Evolutionary conservation across 495 filamentous ascomycete genomes (phyloP), one percentile per base, ranked within the genome.

Genomic region (Hypoxylon cercidicola): DNA sequence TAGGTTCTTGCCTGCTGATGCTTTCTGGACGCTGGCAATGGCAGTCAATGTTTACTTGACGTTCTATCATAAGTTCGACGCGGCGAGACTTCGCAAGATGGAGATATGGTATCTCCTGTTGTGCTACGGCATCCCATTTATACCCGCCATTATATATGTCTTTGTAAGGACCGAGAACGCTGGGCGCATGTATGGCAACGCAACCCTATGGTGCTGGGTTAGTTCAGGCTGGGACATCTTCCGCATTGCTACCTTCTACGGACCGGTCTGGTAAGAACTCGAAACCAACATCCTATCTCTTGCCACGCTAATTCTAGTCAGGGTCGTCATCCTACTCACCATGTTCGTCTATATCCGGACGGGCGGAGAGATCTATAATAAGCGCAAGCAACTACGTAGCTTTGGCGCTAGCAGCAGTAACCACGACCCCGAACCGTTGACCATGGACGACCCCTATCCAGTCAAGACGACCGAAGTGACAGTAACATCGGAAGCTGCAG

Each of bases 121-220:
- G 57, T 93, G 90, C 76, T 96, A 95, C 59, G 93, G 92, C 0
- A 55, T 91, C 2, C 91, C 93, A 0, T 85, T 92, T 40, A 76
- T 93, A 21, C 87, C 90, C 2, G 85, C 91, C 3, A 71, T 94
- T 32, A 73, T 79, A 6, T 95, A 87, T 71, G 76, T 92, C 47
- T 90, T 92, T 56, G 74, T 92, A 12, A 78, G 81, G 23, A 79
- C 78, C 1, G 50, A 75, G 16, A 56, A 62, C 1, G 79, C 75
- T 19, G 83, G 84, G 2, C 79, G 76, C 7, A 82, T 93, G 30
- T 95, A 95, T 71, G 93, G 93, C 8, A 84, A 88, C 62, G 93
- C 93, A 19, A 84, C 85, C 48, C 76, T 96, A 20, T 97, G 93
- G 93, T 97, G 93, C 71, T 97, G 93, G 93, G 77, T 96, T 20